Conservation (phyloP, 352 stramenopile species). For the Globisporangium paddicum region DNA sequence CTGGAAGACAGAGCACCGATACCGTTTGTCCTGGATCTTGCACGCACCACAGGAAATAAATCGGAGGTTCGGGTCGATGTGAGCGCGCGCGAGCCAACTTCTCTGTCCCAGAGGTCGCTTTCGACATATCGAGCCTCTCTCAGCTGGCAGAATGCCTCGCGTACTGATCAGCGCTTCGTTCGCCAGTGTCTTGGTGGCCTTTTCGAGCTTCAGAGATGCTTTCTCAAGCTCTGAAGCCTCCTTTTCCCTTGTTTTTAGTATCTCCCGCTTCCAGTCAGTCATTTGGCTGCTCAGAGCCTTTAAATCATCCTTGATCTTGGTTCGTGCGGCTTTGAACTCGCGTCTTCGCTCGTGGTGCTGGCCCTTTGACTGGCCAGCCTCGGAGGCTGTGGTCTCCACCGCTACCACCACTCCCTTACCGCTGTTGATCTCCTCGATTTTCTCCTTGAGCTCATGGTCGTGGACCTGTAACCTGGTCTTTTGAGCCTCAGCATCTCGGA, state of each 20-base stretch:
- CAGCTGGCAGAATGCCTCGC: not conserved
- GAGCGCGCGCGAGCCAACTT: conserved; percentile 21
- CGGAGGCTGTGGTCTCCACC: not conserved
- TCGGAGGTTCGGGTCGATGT: conserved; percentile 14
- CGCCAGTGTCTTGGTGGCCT: conserved; percentile 10
- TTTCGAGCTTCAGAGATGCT: conserved; percentile 9
- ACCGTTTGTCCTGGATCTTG: conserved; percentile 13
- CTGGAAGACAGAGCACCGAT: conserved; percentile 31
- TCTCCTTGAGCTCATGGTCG: conserved; percentile 31
- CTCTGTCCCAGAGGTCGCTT: conserved; percentile 12
- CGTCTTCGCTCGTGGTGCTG: conserved; percentile 33
- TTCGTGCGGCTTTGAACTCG: conserved; percentile 33
- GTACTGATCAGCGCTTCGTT: conserved; percentile 12
- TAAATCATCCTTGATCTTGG: conserved; percentile 40
- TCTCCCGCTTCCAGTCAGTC: conserved; percentile 19
- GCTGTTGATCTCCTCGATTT: conserved; percentile 64
- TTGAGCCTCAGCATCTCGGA: conserved; percentile 14
- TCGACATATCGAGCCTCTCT: not conserved
- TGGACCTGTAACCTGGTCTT: conserved; percentile 18
- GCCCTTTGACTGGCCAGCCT: not conserved
- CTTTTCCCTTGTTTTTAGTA: conserved; percentile 19
- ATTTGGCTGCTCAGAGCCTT: conserved; percentile 24
- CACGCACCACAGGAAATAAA: conserved; percentile 25
- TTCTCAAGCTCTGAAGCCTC: conserved; percentile 16
- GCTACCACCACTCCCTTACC: conserved; percentile 21